Base-by-base conservation (phyloP, 164 flowering plant genomes). In the Berberis thunbergii region DNA sequence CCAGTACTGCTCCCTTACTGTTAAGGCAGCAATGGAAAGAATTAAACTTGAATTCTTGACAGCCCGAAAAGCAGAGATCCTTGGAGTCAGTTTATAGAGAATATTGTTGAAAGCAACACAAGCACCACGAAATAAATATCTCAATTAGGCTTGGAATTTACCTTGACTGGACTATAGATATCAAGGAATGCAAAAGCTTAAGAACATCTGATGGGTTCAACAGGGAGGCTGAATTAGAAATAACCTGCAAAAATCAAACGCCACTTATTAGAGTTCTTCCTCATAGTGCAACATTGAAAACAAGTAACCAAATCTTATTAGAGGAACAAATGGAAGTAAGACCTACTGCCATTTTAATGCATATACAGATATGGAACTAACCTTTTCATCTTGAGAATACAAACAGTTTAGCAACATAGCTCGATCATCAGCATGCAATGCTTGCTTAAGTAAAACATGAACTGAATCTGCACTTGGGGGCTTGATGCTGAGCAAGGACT, bases 381-480 rank as follows among this genome's bases (percentile, higher is more conserved):
- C 98, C 91, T 90, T 90, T 64, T 83, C 80, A 72, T 93, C 95
- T 76, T 78, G 89, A 50, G 80, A 87, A 75, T 73, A 78, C 54
- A 94, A 75, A 83, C 98, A 94, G 57, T 91, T 86, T 54, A 91
- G 67, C 55, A 94, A 68, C 65, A 86, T 86, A 0, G 79, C 77
- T 57, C 82, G 87, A 74, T 94, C 99, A 73, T 87, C 99, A 45
- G 94, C 97, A 72, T 77, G 87, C 7, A 94, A 73, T 9, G 97
- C 97, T 73, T 94, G 97, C 82, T 83, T 89, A 10, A 91, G 89
- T 66, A 94, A 71, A 68, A 94, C 76, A 71, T 84, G 79, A 75
- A 91, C 85, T 8, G 97, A 94, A 76, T 87, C 96, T 41, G 99
- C 99, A 76, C 84, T 91, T 6, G 99, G 99, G 63, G 84, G 91